Evolutionary conservation across 2,329 filamentous ascomycete genomes (phyloP), one percentile per base, ranked within the genome.

Genomic region (Pseudogymnoascus sp.): DNA sequence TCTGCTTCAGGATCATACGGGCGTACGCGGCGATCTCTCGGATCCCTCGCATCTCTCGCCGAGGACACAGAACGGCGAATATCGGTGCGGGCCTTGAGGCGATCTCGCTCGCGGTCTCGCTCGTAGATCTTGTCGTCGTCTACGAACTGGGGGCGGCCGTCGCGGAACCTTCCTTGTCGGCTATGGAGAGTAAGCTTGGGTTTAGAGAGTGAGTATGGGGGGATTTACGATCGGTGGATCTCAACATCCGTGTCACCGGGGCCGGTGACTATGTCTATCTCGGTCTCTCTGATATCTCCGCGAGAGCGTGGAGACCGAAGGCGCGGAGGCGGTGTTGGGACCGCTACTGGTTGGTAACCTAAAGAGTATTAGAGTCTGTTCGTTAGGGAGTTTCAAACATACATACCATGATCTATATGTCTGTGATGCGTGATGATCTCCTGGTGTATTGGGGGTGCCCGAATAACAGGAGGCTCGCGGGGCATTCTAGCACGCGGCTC

Each of bases 341-440:
- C 65, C 28, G 65, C 67, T 3, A 41, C 65, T 60, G 66, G 58
- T 49, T 62, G 64, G 28, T 55, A 55, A 33, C 49, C 49, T 55
- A 5, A 5, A 33, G 75, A 77, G 16, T 78, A 79, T 23, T 77
- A 77, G 59, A 68, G 62, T 25, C 52, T 16, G 11, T 49, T 55
- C n/a, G 49, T 9, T 1, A 33, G 5, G 7, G n/a, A 19, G n/a
- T 33, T 33, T 16, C 16, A 22, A 33, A 22, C 35, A 12, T 35
- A 74, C 85, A 72, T 79, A 91, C 90, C 92, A 75, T 96, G 91
- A 71, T 96, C 90, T 68, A 95, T 88, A 71, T 93, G 89, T 63
- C 87, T 84, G 72, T 94, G 93, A 75, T 94, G 90, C 0, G 91
- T 95, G 67, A 95, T 92, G 63, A 96, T 86, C 72, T 96, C 90